These are phyloP conservation scores for Lotus japonicus DNA, from an alignment of 306 rosid genomes.

Conservation along the genomic window DNA sequence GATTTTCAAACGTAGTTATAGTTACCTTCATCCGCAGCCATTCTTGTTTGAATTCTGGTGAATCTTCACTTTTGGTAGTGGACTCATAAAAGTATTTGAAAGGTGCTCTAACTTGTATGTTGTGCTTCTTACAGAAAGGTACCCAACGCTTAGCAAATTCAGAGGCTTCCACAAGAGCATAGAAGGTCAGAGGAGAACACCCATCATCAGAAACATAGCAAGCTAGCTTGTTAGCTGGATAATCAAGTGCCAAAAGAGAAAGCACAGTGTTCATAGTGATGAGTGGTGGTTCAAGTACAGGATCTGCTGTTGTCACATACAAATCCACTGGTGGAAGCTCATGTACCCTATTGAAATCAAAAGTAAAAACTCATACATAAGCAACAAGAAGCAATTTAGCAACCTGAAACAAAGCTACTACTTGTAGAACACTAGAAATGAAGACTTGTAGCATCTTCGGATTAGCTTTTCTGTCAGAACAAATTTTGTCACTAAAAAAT, in stretches of 20 bases:
- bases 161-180: conserved; percentile 50
- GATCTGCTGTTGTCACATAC: conserved; percentile 70
- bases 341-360: conserved; percentile 16
- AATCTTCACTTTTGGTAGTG: background rate
- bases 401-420: too few relatives aligned
- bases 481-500: too few relatives aligned
- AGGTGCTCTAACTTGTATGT: conserved; percentile 52
- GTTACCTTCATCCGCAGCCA: conserved; percentile 51
- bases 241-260: conserved; percentile 59
- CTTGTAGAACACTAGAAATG: too few relatives aligned
- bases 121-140: conserved; percentile 54
- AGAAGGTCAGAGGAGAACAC: conserved; percentile 43
- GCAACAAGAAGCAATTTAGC: too few relatives aligned
- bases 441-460: too few relatives aligned
- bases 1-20: too few relatives aligned
- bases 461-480: too few relatives aligned
- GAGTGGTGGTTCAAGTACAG: conserved; percentile 51
- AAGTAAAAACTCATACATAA: background rate
- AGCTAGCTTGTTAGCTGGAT: conserved; percentile 56
- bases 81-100: conserved; percentile 34
- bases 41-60: conserved; percentile 27
- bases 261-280: conserved; percentile 58
- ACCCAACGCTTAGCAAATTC: conserved; percentile 56
- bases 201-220: conserved; percentile 82
- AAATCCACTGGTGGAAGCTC: conserved; percentile 59